A percentile compares a stretch with the other conserved stretches of the same genome.
Conservation (phyloP, 768 basidiomycete species). For the Daedalea quercina region DNA sequence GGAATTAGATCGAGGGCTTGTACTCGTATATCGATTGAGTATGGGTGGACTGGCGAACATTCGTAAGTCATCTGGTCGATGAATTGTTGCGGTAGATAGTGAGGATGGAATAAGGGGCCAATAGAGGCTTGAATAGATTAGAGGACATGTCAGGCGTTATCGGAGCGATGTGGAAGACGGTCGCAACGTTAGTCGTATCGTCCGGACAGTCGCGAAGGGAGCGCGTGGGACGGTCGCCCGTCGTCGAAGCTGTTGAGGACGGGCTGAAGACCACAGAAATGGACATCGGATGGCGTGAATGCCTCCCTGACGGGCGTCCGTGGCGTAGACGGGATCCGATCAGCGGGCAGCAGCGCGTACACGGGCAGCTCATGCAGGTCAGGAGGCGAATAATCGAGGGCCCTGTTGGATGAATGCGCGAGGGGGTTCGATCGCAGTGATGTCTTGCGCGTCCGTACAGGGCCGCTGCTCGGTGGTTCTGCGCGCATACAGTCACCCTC, state of each 20-base stretch:
- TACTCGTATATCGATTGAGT: conserved; percentile 1
- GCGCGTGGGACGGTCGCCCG: conserved; percentile 3
- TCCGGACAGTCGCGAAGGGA: background rate
- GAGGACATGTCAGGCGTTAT: background rate
- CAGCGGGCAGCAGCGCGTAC: background rate
- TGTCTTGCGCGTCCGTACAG: conserved; percentile 52
- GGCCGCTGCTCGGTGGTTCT: conserved; percentile 33
- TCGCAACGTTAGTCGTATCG: background rate
- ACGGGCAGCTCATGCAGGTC: conserved; percentile 3
- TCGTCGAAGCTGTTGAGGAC: conserved; percentile 9
- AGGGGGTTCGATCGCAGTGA: conserved; percentile 46
- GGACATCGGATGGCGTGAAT: conserved; percentile 10
- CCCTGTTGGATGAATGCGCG: conserved; percentile 9
- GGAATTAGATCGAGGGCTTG: background rate
- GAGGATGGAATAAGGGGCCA: background rate
- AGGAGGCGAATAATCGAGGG: background rate
- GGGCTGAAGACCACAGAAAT: conserved; percentile 16
- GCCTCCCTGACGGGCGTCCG: conserved; percentile 10
- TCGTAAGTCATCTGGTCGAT: background rate
- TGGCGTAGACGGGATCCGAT: conserved; percentile 4
- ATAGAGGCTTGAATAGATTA: background rate
- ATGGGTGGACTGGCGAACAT: background rate
- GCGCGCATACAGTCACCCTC: conserved; percentile 17
- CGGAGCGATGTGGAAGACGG: background rate
- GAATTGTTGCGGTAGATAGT: background rate